phyloP scores from a whole-genome alignment of 371 early-diverging fungal genomes.

The Mucor mucedo region DNA sequence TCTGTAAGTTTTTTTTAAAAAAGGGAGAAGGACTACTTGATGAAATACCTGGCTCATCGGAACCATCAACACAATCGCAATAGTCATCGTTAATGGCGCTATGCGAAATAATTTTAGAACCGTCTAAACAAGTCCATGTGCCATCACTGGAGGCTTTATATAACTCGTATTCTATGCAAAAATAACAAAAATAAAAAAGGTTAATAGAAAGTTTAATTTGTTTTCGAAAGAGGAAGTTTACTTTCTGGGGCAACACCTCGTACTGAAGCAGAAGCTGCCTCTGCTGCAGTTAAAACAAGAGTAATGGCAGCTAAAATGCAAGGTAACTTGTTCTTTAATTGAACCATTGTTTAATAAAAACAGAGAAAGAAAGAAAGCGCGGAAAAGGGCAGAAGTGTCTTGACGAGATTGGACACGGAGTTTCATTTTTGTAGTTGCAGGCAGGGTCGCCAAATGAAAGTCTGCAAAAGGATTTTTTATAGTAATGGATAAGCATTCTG shows the following conservation, averaged over 20 bases:
- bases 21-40: too few relatives aligned
- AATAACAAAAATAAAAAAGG: neutral
- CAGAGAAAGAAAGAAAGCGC: too few relatives aligned
- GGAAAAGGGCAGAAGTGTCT: too few relatives aligned
- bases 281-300: conserved; percentile 12
- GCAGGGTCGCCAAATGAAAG: too few relatives aligned
- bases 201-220: neutral
- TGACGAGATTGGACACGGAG: too few relatives aligned
- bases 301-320: conserved; percentile 42
- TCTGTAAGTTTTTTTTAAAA: too few relatives aligned
- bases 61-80: conserved; percentile 95
- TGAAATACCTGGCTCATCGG: conserved; percentile 88
- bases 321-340: conserved; percentile 25
- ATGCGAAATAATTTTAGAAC: conserved; percentile 67
- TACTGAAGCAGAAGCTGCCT: conserved; percentile 14
- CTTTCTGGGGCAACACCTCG: conserved; percentile 44
- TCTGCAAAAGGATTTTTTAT: too few relatives aligned
- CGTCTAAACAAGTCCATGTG: conserved; percentile 80
- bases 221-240: conserved; percentile 10
- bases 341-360: neutral
- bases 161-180: conserved; percentile 36
- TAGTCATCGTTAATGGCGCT: conserved; percentile 91
- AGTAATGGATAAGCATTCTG: too few relatives aligned
- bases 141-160: conserved; percentile 45
- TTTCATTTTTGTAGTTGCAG: too few relatives aligned